Evolutionary conservation across 192 early-diverging fungal species (phyloP), one percentile per base, ranked within the genome.

Genomic region (Linnemannia zychae): DNA sequence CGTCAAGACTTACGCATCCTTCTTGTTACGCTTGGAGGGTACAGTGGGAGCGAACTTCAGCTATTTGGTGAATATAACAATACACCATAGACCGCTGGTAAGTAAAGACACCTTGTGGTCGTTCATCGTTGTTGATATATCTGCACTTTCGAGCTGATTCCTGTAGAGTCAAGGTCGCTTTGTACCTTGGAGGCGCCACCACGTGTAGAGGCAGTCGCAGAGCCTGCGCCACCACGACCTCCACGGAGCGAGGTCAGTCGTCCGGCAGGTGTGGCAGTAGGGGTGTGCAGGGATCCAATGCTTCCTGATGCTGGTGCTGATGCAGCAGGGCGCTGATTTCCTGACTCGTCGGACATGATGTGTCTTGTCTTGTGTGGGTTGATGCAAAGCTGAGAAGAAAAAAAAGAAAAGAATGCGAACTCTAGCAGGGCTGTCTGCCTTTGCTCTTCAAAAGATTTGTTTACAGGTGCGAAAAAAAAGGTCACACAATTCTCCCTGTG

Each of bases 41-140:
- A 93, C 82, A 7, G 89, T 92, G 11, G 92, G 92, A 38, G 88
- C 87, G 68, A 93, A 93, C 76, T 93, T 93, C 78, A 91, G 85
- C 91, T 93, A 87, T 50, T 65, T 46, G 22, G 24, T 24, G 16
- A 69, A 66, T 60, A 38, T 9, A 50, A 22, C 12, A 33, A 65
- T 37, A 67, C 67, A 71, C 9, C 46, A 77, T 17, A 33, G 5
- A 17, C 7, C 20, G 17, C 17, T 18, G 16, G 33, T 57, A 1
- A 57, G 7, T 12, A 63, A 15, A 63, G 40, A 31, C 28, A 63
- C 68, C 20, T 28, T 40, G 37, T 4, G 68, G 22, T 6, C 4
- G 0, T n/a, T 36, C 16, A 11, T 5, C n/a, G 13, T 40, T 6
- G 22, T 9, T 67, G 65, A n/a, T n/a, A n/a, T n/a, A n/a, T n/a